Base-by-base conservation (phyloP, 73 alveolate genomes). In the Paraurostyla sp. region DNA sequence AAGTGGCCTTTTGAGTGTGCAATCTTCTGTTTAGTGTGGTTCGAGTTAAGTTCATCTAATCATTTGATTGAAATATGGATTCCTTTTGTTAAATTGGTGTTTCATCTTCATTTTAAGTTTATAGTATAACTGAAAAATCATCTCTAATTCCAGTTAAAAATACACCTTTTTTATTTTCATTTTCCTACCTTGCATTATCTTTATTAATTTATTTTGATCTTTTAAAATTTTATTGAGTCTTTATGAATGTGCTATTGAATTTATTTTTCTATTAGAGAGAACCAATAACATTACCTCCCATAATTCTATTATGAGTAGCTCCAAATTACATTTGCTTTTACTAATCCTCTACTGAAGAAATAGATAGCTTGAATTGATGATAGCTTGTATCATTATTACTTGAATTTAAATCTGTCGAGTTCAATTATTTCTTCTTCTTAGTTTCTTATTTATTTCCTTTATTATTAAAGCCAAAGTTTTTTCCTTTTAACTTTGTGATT, bases 51-150 rank as follows among this genome's bases (percentile, higher is more conserved):
- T n/a, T n/a, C n/a, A n/a, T n/a, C n/a, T n/a, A n/a, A n/a, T n/a
- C n/a, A n/a, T n/a, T n/a, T n/a, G n/a, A n/a, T n/a, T n/a, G n/a
- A n/a, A n/a, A n/a, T n/a, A n/a, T n/a, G n/a, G n/a, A n/a, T n/a
- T n/a, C n/a, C n/a, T 59, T 59, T 23, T 59, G 23, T 6, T 4
- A 15, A 65, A 35, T 22, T 38, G 15, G 49, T 49, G 32, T 20
- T 9, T 59, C 82, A 38, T 65, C 82, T 65, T 65, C 82, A 65
- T 65, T 65, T 65, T 65, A 22, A 2, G 82, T 65, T 38, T 65
- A 38, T 13, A 65, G 40, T 7, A 65, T 65, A 1, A 65, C 82
- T 7, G 82, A 65, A 13, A 65, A 38, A 65, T 65, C 82, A 38
- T 65, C 82, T 35, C 46, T 18, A 2, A 65, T 6, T 30, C 50